A percentile compares a stretch with the other conserved stretches of the same genome.
Evolutionary conservation across 2,329 filamentous ascomycete species (phyloP).

Genomic region (Mollisia scopiformis): DNA sequence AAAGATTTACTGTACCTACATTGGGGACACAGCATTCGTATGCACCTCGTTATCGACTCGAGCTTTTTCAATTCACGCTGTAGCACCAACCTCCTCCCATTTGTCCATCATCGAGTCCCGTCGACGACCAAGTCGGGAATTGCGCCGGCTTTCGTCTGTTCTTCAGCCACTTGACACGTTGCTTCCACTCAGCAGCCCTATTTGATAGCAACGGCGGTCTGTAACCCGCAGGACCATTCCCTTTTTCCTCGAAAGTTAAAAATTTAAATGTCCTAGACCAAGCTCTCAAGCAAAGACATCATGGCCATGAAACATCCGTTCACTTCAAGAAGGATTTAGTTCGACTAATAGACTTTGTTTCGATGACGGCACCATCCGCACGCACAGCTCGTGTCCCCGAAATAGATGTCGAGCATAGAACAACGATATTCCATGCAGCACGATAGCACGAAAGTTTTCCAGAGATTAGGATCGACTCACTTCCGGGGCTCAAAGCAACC

Average conservation of each 20-base stretch:
- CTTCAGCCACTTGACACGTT: conserved; percentile 9
- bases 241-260: no score
- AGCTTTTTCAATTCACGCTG: conserved; percentile 7
- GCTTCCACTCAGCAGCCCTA: conserved; percentile 1
- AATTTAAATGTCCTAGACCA: neutral
- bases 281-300: neutral
- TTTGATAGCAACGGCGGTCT: neutral
- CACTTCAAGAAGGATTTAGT: neutral
- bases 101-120: conserved; percentile 1
- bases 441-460: neutral
- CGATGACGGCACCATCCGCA: neutral
- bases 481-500: neutral
- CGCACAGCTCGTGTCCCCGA: neutral
- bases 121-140: neutral
- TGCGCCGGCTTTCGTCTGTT: conserved; percentile 3
- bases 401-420: neutral
- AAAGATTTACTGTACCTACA: conserved; percentile 8
- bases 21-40: conserved; percentile 1
- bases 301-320: neutral
- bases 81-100: neutral
- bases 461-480: neutral
- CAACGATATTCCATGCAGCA: neutral
- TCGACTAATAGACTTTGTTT: neutral
- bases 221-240: neutral
- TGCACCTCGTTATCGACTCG: conserved; percentile 7